Percentiles rank a stretch among this genome's conserved stretches.
These are phyloP conservation scores for Hymenoscyphus albidus DNA, from an alignment of 2,329 filamentous ascomycete species.

Conservation along the genomic window DNA sequence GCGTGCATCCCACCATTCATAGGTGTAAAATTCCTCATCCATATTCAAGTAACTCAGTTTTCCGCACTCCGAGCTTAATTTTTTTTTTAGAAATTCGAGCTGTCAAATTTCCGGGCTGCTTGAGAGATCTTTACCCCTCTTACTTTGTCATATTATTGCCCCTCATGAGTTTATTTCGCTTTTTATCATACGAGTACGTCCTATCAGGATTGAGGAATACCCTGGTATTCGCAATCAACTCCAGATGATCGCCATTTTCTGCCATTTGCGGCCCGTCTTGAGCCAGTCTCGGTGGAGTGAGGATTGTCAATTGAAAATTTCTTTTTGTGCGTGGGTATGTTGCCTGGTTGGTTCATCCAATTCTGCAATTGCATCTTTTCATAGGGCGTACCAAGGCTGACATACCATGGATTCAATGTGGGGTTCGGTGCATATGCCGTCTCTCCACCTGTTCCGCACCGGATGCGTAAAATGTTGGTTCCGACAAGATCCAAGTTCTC, in stretches of 20 bases:
- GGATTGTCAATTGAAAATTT: not conserved
- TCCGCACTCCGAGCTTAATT: not conserved
- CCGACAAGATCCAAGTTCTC: not conserved
- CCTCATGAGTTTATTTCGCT: not conserved
- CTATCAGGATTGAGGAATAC: not conserved
- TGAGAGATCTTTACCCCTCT: not conserved
- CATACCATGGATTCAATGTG: not conserved
- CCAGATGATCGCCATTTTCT: not conserved
- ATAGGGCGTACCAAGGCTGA: not conserved
- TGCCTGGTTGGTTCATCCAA: not conserved
- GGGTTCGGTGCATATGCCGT: not conserved
- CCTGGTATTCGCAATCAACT: not conserved
- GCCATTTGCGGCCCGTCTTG: not conserved
- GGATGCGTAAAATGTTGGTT: not conserved
- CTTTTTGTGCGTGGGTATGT: not conserved
- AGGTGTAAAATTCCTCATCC: not conserved
- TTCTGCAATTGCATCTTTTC: not conserved
- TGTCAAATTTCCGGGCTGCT: not conserved
- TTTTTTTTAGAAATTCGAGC: not conserved
- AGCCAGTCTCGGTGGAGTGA: not conserved
- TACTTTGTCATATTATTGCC: not conserved
- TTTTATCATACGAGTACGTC: not conserved
- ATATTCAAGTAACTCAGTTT: not conserved
- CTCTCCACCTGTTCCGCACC: not conserved
- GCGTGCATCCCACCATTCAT: not conserved